Percentiles rank a stretch among this genome's conserved stretches.
phyloP scores from a whole-genome alignment of 148 eudicot species.

The Pouteria glomerata region DNA sequence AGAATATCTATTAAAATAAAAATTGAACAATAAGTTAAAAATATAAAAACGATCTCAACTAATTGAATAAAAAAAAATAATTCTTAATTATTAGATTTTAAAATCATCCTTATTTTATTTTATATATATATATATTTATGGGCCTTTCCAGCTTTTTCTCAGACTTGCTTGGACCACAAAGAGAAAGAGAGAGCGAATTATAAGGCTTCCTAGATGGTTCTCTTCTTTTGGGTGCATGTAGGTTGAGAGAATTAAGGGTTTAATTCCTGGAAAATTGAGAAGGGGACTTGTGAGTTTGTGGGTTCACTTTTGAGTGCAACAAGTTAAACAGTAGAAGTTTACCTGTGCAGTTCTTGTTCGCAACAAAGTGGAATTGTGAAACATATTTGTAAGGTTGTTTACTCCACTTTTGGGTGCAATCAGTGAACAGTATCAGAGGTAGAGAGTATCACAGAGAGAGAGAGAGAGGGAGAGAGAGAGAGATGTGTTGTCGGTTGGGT shows the following conservation, averaged over 20 bases:
- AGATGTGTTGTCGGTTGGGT: neutral
- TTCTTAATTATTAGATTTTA: too few relatives aligned
- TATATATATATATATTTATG: neutral
- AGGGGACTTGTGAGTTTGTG: too few relatives aligned
- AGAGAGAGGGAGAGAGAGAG: neutral
- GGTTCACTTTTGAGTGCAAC: too few relatives aligned
- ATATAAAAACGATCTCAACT: too few relatives aligned
- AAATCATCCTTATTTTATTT: too few relatives aligned
- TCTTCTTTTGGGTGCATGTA: neutral
- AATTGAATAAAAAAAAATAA: too few relatives aligned
- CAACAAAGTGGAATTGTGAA: neutral
- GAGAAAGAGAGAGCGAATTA: neutral
- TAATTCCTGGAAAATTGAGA: neutral
- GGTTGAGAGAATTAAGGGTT: neutral
- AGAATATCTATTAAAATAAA: too few relatives aligned
- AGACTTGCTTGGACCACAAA: neutral
- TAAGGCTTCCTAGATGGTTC: neutral
- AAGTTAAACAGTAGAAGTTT: too few relatives aligned
- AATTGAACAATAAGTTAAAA: too few relatives aligned
- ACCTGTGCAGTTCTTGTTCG: too few relatives aligned
- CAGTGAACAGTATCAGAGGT: neutral
- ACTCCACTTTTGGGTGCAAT: neutral
- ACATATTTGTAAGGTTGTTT: neutral
- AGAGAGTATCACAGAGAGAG: neutral
- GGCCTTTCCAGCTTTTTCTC: neutral